Base-by-base conservation (phyloP, 208 protist genomes). In the Crithidia sp. region DNA sequence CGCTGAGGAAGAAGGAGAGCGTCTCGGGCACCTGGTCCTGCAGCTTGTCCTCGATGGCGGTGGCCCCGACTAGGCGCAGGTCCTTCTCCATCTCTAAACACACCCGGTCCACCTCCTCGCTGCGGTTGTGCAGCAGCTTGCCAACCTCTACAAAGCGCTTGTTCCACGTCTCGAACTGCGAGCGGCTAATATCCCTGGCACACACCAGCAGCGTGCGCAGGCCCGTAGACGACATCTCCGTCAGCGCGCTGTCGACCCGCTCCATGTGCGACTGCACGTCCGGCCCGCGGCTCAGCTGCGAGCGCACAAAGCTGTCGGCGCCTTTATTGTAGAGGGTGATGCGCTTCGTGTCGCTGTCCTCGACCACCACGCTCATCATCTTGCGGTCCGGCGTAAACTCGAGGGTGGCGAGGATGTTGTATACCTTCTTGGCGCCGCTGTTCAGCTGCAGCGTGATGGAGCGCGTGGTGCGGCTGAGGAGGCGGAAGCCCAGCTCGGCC, bases 1-100 rank as follows among this genome's bases (percentile, higher is more conserved):
- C 98, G 41, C 89, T 76, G 8, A 90, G 61, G 40, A 99, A 91
- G n/a, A 96, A 86, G 7, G 85, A 81, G 16, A 99, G 88, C n/a
- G 96, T 97, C 72, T 98, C 91, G 0, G 94, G 93, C 16, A 99
- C 97, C 55, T 93, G 79, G 16, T 98, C 91, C 81, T 99, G 98
- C 54, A 99, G 87, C 85, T 97, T 96, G 85, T 99, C 98, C 86
- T 99, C 98, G 67, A 99, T 98, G 7, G 90, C 98, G 4, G 97
- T 99, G 9, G 87, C 88, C 12, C 98, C 98, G 14, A 99, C 47
- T 83, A 91, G 66, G n/a, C 70, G 75, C 91, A 93, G 71, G 28
- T 95, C 83, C 7, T 65, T 66, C 80, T 99, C 98, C 67, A 99
- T 92, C 54, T 92, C 74, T 10, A 98, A 81, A 45, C 93, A 97